Evolutionary conservation across 2,329 filamentous ascomycete species (phyloP).

Genomic region (Tolypocladium nubicola): DNA sequence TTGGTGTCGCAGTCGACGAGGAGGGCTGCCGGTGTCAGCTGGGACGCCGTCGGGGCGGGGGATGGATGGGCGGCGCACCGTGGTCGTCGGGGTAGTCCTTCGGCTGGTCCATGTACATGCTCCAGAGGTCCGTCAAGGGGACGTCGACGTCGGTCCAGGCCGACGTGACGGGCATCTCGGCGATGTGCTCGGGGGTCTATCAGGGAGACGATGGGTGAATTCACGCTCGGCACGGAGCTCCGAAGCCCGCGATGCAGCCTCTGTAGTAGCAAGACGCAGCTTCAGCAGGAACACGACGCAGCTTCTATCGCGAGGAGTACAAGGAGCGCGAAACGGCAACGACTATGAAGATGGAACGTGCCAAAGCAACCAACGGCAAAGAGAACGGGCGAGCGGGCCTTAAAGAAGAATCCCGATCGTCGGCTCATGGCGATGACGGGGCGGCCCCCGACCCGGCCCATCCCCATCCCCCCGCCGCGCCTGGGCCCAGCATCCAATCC

Average conservation of each 20-base stretch:
- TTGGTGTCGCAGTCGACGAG: conserved; percentile 65
- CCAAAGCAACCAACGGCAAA: neutral
- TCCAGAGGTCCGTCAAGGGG: conserved; percentile 69
- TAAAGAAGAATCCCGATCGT: neutral
- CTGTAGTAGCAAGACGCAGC: too few species aligned
- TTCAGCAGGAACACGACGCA: neutral
- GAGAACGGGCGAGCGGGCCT: neutral
- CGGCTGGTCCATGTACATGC: conserved; percentile 62
- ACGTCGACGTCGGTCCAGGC: conserved; percentile 55
- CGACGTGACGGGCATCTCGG: conserved; percentile 60
- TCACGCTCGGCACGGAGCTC: too few species aligned
- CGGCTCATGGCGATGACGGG: neutral
- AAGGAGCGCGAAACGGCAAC: neutral
- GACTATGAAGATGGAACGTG: neutral
- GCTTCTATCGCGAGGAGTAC: neutral
- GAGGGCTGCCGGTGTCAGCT: conserved; percentile 45
- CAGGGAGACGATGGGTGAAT: neutral
- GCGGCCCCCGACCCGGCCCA: neutral
- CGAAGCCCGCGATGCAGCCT: too few species aligned
- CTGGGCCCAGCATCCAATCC: neutral
- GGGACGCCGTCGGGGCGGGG: neutral
- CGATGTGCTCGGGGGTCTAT: neutral
- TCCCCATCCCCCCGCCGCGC: neutral
- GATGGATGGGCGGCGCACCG: conserved; percentile 33
- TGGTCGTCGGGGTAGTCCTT: conserved; percentile 63